Evolutionary conservation across 2,329 filamentous ascomycete genomes (phyloP).

Genomic region (Penicillium sp.): DNA sequence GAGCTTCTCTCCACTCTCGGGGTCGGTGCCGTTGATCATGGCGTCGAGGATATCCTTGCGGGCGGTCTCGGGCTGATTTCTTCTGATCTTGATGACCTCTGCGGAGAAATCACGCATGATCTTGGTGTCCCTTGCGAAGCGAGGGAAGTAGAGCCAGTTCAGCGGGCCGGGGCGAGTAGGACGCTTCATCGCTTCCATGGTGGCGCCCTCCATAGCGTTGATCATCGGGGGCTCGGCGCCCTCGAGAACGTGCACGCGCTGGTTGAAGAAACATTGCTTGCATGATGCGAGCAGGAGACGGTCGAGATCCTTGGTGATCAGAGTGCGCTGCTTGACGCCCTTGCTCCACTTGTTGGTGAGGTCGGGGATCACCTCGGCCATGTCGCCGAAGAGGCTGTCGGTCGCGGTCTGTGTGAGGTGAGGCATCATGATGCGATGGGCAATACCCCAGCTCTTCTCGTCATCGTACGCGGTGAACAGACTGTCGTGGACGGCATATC

Average conservation of each 20-base stretch:
- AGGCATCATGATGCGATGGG: conserved; percentile 51
- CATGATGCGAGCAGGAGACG: conserved; percentile 56
- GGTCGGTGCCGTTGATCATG: conserved; percentile 60
- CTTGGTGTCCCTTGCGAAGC: conserved; percentile 56
- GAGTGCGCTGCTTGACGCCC: conserved; percentile 38
- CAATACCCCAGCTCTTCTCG: conserved; percentile 64
- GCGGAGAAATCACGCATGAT: conserved; percentile 56
- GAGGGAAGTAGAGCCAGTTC: conserved; percentile 55
- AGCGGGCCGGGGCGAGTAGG: conserved; percentile 54
- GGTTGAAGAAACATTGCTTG: conserved; percentile 52
- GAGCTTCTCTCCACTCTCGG: conserved; percentile 60
- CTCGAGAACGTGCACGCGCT: conserved; percentile 49
- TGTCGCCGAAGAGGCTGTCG: conserved; percentile 46
- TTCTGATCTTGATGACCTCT: conserved; percentile 57
- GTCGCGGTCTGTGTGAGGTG: conserved; percentile 46
- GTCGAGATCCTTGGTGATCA: conserved; percentile 52
- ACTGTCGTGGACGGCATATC: conserved; percentile 64
- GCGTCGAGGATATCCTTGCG: conserved; percentile 60
- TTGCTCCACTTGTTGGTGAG: conserved; percentile 53
- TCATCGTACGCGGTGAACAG: conserved; percentile 62
- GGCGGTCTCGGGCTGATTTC: conserved; percentile 52
- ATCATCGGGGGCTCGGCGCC: conserved; percentile 53
- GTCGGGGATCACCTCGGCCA: conserved; percentile 51
- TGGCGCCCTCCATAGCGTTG: conserved; percentile 57
- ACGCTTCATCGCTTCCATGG: conserved; percentile 58